Conservation (phyloP, 2,329 filamentous ascomycete genomes). For the Hymenoscyphus occultus region DNA sequence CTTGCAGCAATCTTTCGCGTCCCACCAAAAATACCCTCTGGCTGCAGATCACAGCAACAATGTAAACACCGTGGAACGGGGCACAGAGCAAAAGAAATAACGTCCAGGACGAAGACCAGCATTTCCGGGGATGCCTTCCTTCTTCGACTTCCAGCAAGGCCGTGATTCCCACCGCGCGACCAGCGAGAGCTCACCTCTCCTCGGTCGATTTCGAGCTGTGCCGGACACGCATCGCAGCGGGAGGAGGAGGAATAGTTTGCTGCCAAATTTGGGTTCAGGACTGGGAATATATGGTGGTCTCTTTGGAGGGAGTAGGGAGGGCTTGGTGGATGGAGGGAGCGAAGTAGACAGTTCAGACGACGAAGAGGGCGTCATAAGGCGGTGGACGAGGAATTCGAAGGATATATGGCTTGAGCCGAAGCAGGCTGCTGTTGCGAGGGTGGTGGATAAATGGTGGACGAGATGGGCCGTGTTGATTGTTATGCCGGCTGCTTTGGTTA, state of each 20-base stretch:
- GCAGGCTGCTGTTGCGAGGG: constrained; percentile 54
- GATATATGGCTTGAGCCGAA: constrained; percentile 61
- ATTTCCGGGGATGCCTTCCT: constrained; percentile 52
- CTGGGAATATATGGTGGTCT: constrained; percentile 50
- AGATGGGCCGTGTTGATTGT: constrained; percentile 60
- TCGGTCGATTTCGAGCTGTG: constrained; percentile 64
- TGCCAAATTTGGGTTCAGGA: constrained; percentile 17
- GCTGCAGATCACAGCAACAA: constrained; percentile 8
- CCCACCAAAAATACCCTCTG: background rate
- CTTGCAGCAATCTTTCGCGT: background rate
- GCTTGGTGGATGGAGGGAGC: constrained; percentile 30
- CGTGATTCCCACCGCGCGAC: constrained; percentile 52
- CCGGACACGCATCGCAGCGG: constrained; percentile 41
- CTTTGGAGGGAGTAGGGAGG: constrained; percentile 39
- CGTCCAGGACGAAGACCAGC: background rate
- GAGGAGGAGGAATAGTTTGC: constrained; percentile 24
- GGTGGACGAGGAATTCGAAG: constrained; percentile 37
- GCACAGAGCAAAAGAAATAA: constrained; percentile 1
- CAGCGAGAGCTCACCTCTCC: constrained; percentile 56
- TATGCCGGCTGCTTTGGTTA: constrained; percentile 57
- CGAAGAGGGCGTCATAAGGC: constrained; percentile 30
- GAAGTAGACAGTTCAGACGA: constrained; percentile 36
- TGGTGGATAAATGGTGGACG: constrained; percentile 62
- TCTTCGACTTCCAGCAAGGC: constrained; percentile 67
- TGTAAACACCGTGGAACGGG: constrained; percentile 13